Evolutionary conservation across 2,329 filamentous ascomycete genomes (phyloP), one percentile per base, ranked within the genome.

Genomic region (Fusarium verrucosum): DNA sequence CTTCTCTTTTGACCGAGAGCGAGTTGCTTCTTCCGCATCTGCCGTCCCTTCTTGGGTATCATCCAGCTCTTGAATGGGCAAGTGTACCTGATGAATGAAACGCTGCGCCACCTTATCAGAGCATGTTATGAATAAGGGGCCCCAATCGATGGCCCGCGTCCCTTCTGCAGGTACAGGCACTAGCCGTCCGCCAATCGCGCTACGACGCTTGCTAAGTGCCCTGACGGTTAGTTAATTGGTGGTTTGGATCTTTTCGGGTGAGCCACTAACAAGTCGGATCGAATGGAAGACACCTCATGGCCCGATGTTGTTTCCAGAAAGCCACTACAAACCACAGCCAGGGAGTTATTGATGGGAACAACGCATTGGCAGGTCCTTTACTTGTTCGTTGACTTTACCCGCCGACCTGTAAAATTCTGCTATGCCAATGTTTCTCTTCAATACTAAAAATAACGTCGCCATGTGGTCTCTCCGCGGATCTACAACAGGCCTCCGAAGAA

Each of bases 61-160:
- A 68, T 58, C 32, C 30, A 58, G 36, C 36, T 68, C 64, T 56
- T 25, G 55, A 57, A 66, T 45, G 55, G 65, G 22, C 50, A 63
- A 68, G 61, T 53, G 56, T 38, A 56, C 57, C 55, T 46, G 56
- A 35, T 51, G 46, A 56, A 69, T 72, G 69, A 71, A 71, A 71
- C 69, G 61, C 65, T 68, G 37, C 65, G 69, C 63, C 69, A 70
- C 69, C 69, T 68, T 71, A 70, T 55, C 52, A 64, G 49, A 58
- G 47, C 30, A 45, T 45, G 43, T 58, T 69, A 66, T 62, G 57
- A 41, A 53, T 59, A 35, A 60, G 50, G 45, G 45, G 47, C 58
- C 30, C 30, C 7, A 16, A 37, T 61, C 58, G 37, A 61, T 60
- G 49, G 38, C 53, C 42, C 22, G 52, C 40, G 44, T 56, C 54